Evolutionary conservation across 352 stramenopile genomes (phyloP).

Genomic region (Phytophthora podocarpi): DNA sequence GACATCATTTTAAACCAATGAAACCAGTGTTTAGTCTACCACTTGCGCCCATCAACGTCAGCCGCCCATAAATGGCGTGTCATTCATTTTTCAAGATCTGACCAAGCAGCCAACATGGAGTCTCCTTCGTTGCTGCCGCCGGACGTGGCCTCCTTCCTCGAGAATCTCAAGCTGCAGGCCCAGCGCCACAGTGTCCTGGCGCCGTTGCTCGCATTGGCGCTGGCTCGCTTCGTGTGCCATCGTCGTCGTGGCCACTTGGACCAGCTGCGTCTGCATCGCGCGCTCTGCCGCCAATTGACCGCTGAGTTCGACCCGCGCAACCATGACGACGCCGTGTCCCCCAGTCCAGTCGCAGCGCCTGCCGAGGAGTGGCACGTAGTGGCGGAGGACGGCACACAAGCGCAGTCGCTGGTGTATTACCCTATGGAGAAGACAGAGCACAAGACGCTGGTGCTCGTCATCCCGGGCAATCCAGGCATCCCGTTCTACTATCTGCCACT

Average conservation of each 20-base stretch:
- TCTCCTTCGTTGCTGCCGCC: slow-evolving; percentile 11
- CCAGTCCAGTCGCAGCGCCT: slow-evolving; percentile 16
- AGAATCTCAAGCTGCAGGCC: slow-evolving; percentile 32
- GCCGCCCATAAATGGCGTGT: too few species aligned
- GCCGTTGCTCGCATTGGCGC: slow-evolving; percentile 42
- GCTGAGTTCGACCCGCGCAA: slow-evolving; percentile 9
- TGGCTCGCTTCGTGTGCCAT: slow-evolving; percentile 53
- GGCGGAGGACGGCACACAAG: slow-evolving; percentile 39
- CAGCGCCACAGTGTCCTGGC: slow-evolving; percentile 41
- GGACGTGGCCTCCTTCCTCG: slow-evolving; percentile 28
- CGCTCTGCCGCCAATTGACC: slow-evolving; percentile 37
- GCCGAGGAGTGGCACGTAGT: slow-evolving; percentile 62
- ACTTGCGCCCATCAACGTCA: neutral
- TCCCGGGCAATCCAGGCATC: slow-evolving; percentile 72
- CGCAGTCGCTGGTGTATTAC: slow-evolving; percentile 58
- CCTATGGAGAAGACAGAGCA: slow-evolving; percentile 10
- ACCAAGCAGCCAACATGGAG: neutral
- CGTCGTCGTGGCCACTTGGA: slow-evolving; percentile 46
- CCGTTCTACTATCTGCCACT: slow-evolving; percentile 71
- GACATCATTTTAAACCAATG: slow-evolving; percentile 27
- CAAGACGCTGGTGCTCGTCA: slow-evolving; percentile 61
- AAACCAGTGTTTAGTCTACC: neutral
- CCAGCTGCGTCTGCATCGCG: slow-evolving; percentile 46
- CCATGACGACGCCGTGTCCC: slow-evolving; percentile 5
- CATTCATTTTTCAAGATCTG: neutral